Evolutionary conservation across 2,329 filamentous ascomycete genomes (phyloP), one percentile per base, ranked within the genome.

Genomic region (Fusarium piperis): DNA sequence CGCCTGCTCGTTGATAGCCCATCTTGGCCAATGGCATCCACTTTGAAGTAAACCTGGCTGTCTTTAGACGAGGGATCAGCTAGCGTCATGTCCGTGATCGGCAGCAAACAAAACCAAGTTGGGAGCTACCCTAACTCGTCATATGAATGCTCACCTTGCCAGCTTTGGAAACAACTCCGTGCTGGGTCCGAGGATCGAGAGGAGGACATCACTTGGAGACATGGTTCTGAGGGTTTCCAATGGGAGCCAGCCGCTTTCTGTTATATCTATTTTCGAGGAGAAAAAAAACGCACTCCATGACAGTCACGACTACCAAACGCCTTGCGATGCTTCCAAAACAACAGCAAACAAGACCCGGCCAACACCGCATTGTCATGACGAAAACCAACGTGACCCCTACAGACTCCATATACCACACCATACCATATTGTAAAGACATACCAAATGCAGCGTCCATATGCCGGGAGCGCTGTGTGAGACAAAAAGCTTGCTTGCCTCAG

Each of bases 241-340:
- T 4, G 16, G 20, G 28, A 44, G 44, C 44, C 26, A 51, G 4
- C 52, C 56, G 46, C 53, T 62, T 51, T 51, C 58, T 53, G 33
- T 39, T 60, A 60, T 48, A 48, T 70, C 26, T 61, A 60, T 33
- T 30, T 59, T 44, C 33, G 48, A 18, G 26, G 6, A n/a, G 20
- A 18, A 18, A 38, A 13, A 59, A 51, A 39, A n/a, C 53, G 38
- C 33, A 44, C 41, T 58, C 58, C 16, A 59, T 56, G 36, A 68
- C 44, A 23, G 18, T 65, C n/a, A 23, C 28, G 56, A 52, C 33
- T 52, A 62, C 41, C 55, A 65, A 65, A 71, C 72, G 55, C 72
- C 72, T 59, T 57, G 62, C 72, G 48, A 74, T 74, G 72, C 67
- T 38, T 26, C 16, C 20, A 39, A 62, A 26, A 53, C 16, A n/a